phyloP scores from a whole-genome alignment of 805 yeast genomes.

The Metschnikowia matae region DNA sequence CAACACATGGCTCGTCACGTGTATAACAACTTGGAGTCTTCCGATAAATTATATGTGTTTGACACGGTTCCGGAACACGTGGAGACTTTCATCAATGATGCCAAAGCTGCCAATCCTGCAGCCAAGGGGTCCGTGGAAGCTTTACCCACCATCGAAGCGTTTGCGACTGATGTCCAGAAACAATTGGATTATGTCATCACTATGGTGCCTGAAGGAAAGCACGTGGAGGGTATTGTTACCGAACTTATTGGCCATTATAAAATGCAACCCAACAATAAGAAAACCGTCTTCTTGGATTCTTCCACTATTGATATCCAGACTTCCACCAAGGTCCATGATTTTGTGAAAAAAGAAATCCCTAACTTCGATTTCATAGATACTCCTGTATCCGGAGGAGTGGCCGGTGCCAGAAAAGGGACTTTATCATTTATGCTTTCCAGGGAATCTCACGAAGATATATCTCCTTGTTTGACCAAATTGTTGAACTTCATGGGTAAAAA shows the following conservation, averaged over 20 bases:
- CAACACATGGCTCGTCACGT: slow-evolving; percentile 52
- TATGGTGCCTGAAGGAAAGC: slow-evolving; percentile 54
- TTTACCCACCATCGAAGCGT: slow-evolving; percentile 20
- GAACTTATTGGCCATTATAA: slow-evolving; percentile 35
- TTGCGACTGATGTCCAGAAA: slow-evolving; percentile 27
- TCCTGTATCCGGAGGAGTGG: slow-evolving; percentile 55
- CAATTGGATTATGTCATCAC: slow-evolving; percentile 43
- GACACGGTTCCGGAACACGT: slow-evolving; percentile 36
- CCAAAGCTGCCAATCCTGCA: slow-evolving; percentile 21
- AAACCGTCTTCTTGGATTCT: slow-evolving; percentile 42
- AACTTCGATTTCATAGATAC: slow-evolving; percentile 47
- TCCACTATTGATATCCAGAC: slow-evolving; percentile 51
- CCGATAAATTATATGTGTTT: slow-evolving; percentile 41
- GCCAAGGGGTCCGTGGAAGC: slow-evolving; percentile 19
- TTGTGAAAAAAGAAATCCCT: slow-evolving; percentile 30
- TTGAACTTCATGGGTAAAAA: slow-evolving; percentile 44
- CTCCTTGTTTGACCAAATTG: slow-evolving; percentile 28
- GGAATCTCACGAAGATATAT: slow-evolving; percentile 23
- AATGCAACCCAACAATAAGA: slow-evolving; percentile 7
- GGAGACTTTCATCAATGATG: slow-evolving; percentile 21
- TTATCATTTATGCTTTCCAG: slow-evolving; percentile 51
- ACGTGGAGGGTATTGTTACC: slow-evolving; percentile 39
- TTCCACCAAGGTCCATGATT: slow-evolving; percentile 37
- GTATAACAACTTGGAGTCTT: slow-evolving; percentile 32
- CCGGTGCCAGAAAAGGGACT: slow-evolving; percentile 50